Conservation (phyloP, 768 basidiomycete species). For the Mycena galericulata region DNA sequence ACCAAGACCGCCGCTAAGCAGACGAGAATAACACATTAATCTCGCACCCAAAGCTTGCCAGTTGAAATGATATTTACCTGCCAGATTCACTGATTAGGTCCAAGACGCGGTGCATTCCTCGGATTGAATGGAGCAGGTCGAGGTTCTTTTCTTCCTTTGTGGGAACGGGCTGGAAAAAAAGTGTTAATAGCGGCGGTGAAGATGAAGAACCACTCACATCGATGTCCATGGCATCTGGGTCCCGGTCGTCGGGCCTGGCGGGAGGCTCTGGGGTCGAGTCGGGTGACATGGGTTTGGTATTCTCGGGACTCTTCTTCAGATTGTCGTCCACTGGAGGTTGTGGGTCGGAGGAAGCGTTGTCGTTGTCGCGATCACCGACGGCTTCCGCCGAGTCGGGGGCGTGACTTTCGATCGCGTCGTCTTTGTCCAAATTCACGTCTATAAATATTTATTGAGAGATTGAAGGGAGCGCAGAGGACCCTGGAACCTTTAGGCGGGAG, state of each 20-base stretch:
- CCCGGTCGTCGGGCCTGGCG: background rate
- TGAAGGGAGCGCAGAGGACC: no score
- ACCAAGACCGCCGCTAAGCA: slow-evolving; percentile 60
- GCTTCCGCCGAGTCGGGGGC: no score
- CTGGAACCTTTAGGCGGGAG: background rate
- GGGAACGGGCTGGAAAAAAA: background rate
- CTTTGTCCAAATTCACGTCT: background rate
- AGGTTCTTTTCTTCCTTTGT: background rate
- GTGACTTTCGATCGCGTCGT: slow-evolving; percentile 12
- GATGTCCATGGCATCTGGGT: slow-evolving; percentile 15
- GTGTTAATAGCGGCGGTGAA: background rate
- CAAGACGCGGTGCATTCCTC: slow-evolving; percentile 64
- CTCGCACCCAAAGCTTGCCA: no score
- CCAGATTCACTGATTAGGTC: slow-evolving; percentile 65
- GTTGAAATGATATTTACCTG: slow-evolving; percentile 31
- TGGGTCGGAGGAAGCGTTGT: background rate
- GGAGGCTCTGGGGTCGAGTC: background rate
- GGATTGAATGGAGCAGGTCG: slow-evolving; percentile 45
- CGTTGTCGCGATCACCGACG: background rate
- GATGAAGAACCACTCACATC: background rate
- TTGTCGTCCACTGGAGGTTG: background rate
- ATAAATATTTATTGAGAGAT: background rate
- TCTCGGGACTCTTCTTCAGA: no score
- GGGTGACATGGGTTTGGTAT: background rate
- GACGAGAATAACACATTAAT: background rate